Evolutionary conservation across 352 stramenopile species (phyloP).

Genomic region (Globisporangium apiculatum): DNA sequence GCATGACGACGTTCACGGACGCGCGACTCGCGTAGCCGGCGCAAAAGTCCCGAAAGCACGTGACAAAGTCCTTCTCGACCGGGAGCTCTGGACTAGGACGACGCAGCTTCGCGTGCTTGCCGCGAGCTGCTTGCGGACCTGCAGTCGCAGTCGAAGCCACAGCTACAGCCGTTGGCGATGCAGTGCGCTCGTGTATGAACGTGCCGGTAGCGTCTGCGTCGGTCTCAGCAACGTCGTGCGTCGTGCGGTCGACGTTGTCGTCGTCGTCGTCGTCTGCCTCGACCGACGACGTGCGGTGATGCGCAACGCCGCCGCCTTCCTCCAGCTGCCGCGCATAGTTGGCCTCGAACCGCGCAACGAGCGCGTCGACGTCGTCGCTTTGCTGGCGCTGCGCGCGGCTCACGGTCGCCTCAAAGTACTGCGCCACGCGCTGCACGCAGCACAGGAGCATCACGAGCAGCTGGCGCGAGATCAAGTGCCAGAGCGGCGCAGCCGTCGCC

Average conservation of each 20-base stretch:
- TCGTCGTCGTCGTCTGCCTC: constrained; percentile 48
- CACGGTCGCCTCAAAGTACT: constrained; percentile 61
- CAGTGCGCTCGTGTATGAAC: constrained; percentile 1
- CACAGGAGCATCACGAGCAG: constrained; percentile 74
- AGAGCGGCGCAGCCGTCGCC: constrained; percentile 26
- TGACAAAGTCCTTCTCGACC: constrained; percentile 50
- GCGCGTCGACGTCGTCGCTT: constrained; percentile 26
- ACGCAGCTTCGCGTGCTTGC: not conserved
- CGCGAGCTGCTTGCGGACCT: not conserved
- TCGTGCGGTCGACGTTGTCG: constrained; percentile 34
- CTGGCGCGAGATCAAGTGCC: constrained; percentile 40
- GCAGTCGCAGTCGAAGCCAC: constrained; percentile 1
- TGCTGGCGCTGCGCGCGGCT: constrained; percentile 26
- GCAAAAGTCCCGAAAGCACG: constrained; percentile 53
- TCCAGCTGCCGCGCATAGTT: constrained; percentile 35
- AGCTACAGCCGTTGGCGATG: too few species aligned
- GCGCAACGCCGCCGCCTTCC: constrained; percentile 24
- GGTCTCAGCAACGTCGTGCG: constrained; percentile 21
- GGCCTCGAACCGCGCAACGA: constrained; percentile 37
- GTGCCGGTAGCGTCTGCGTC: constrained; percentile 7
- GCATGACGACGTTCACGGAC: constrained; percentile 72
- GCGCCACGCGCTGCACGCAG: constrained; percentile 54
- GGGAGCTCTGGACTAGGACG: not conserved
- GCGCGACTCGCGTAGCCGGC: constrained; percentile 67
- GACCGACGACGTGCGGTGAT: constrained; percentile 41